A percentile compares a stretch with the other conserved stretches of the same genome.
These are phyloP conservation scores for Penicillium griseofulvum DNA, from an alignment of 2,329 filamentous ascomycete species.

Conservation along the genomic window DNA sequence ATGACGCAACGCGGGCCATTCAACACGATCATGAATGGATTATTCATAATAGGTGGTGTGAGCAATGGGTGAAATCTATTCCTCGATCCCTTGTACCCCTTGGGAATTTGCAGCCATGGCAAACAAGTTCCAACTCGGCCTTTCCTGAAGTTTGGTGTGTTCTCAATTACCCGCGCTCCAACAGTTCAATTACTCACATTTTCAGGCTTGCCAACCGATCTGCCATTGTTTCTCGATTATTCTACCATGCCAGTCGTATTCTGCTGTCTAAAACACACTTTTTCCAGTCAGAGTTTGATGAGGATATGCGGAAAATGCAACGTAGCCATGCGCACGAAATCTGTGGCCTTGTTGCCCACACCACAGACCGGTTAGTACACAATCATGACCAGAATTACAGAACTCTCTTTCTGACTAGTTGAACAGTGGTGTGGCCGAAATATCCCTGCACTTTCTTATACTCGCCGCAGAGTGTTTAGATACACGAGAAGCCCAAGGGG, in stretches of 20 bases:
- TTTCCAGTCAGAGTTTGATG: conserved; percentile 55
- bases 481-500: conserved; percentile 69
- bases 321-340: conserved; percentile 77
- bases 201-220: conserved; percentile 75
- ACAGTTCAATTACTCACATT: conserved; percentile 1
- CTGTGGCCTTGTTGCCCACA: conserved; percentile 84
- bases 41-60: conserved; percentile 73
- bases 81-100: conserved; percentile 86
- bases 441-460: conserved; percentile 75
- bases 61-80: conserved; percentile 74
- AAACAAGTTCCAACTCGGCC: conserved; percentile 65
- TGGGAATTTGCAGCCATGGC: conserved; percentile 68
- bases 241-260: conserved; percentile 85
- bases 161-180: neutral
- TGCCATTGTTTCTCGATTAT: conserved; percentile 76
- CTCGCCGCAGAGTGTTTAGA: conserved; percentile 73
- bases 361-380: conserved; percentile 64
- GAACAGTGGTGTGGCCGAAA: conserved; percentile 65
- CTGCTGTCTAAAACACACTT: conserved; percentile 79
- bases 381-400: neutral
- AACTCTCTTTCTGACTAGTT: neutral
- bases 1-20: conserved; percentile 55
- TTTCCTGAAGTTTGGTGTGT: conserved; percentile 85
- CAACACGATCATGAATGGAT: conserved; percentile 72
- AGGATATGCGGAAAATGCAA: conserved; percentile 69